These are phyloP conservation scores for Saturnispora diversa DNA, from an alignment of 805 yeast species.

Conservation along the genomic window DNA sequence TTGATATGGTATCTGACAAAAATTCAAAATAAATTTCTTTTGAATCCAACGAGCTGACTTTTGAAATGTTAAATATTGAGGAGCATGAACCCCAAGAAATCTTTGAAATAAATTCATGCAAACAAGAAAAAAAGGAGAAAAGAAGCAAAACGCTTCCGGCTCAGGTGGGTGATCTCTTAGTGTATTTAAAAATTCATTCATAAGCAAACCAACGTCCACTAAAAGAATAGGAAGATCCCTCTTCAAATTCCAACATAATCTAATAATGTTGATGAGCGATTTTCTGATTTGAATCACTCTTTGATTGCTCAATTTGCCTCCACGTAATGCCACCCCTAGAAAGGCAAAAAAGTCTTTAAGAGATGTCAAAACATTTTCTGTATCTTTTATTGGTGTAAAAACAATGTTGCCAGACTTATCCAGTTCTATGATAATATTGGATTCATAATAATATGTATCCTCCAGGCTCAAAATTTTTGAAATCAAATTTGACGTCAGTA, in stretches of 20 bases:
- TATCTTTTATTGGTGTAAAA: constrained; percentile 7
- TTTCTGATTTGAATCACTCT: constrained; percentile 18
- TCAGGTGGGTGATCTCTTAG: constrained; percentile 11
- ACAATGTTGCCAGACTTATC: constrained; percentile 2
- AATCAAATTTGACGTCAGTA: constrained; percentile 8
- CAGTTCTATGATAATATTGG: constrained; percentile 6
- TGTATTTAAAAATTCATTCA: constrained; percentile 12
- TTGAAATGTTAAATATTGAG: constrained; percentile 6
- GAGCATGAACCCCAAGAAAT: constrained; percentile 12
- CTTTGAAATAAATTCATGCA: constrained; percentile 17
- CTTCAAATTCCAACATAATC: constrained; percentile 21
- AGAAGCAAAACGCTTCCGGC: constrained; percentile 10
- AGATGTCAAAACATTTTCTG: constrained; percentile 1
- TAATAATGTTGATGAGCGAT: constrained; percentile 20
- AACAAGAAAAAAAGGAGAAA: constrained; percentile 21
- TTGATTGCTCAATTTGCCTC: background rate
- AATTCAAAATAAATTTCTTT: constrained; percentile 14
- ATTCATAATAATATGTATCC: constrained; percentile 5
- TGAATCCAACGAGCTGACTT: constrained; percentile 13
- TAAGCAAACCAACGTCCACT: constrained; percentile 15
- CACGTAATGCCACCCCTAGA: constrained; percentile 6
- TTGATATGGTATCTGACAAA: constrained; percentile 17
- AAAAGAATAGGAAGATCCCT: constrained; percentile 11
- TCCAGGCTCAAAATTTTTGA: background rate
- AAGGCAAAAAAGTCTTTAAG: constrained; percentile 9